Conservation (phyloP, 169 alveolate genomes). For the Eimeria tenella region DNA sequence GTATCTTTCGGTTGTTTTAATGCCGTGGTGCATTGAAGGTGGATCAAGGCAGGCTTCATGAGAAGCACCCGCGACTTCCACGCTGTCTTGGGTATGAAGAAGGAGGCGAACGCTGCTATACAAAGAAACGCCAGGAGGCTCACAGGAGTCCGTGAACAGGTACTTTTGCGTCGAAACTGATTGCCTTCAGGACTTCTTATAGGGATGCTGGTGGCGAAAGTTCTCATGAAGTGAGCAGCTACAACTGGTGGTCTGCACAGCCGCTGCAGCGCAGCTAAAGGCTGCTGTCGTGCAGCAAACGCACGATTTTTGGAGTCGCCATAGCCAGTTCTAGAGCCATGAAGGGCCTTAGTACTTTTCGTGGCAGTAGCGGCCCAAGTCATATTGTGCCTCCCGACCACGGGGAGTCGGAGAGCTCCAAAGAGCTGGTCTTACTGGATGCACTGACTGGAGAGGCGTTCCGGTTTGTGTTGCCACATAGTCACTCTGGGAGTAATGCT, state of each 20-base stretch:
- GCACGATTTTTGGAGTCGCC: background rate
- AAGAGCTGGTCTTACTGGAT: constrained; percentile 42
- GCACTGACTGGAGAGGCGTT: constrained; percentile 64
- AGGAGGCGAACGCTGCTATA: background rate
- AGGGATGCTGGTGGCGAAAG: background rate
- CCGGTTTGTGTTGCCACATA: background rate
- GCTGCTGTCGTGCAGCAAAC: background rate
- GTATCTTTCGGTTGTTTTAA: background rate
- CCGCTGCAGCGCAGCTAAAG: background rate
- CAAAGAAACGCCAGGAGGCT: background rate
- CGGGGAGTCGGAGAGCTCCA: background rate
- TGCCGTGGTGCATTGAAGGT: background rate
- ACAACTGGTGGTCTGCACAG: background rate
- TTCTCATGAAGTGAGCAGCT: background rate
- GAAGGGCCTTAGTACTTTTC: background rate
- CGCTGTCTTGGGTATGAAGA: background rate
- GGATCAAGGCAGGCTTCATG: background rate
- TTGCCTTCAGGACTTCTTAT: background rate
- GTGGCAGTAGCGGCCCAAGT: background rate
- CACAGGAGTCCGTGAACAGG: background rate
- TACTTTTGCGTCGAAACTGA: background rate
- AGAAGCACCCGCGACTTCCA: constrained; percentile 7
- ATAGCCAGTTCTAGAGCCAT: background rate
- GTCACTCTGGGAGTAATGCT: background rate
- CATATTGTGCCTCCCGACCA: background rate